phyloP scores from a whole-genome alignment of 2,329 filamentous ascomycete genomes.

The Tolypocladium inflatum region DNA sequence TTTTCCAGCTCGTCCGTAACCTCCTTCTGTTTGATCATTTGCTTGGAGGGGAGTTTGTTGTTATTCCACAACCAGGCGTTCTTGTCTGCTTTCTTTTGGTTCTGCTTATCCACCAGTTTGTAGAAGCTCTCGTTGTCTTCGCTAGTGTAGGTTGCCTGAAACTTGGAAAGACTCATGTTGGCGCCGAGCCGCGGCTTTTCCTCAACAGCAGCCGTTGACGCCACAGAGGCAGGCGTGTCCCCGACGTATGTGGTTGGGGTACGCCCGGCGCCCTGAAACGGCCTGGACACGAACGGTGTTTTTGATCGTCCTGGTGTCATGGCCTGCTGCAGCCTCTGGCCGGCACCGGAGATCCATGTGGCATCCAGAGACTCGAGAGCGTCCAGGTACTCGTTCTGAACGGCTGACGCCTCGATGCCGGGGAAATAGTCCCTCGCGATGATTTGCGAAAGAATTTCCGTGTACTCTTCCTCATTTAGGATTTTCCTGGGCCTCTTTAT shows the following conservation, averaged over 20 bases:
- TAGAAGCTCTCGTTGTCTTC: slow-evolving; percentile 99
- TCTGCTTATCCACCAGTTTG: slow-evolving; percentile 81
- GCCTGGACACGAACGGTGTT: slow-evolving; percentile 12
- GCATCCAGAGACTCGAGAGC: slow-evolving; percentile 79
- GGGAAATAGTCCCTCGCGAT: slow-evolving; percentile 97
- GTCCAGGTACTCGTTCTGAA: slow-evolving; percentile 85
- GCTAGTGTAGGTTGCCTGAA: slow-evolving; percentile 89
- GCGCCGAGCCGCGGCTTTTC: slow-evolving; percentile 51
- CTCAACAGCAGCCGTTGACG: slow-evolving; percentile 23
- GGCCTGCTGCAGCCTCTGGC: slow-evolving; percentile 60
- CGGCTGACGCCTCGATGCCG: slow-evolving; percentile 74
- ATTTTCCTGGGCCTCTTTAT: slow-evolving; percentile 86
- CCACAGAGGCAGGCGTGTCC: slow-evolving; percentile 62
- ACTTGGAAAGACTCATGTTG: slow-evolving; percentile 72
- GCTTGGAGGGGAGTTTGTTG: slow-evolving; percentile 78
- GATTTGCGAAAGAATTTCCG: slow-evolving; percentile 81
- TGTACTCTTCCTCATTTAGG: slow-evolving; percentile 90
- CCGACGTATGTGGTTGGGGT: slow-evolving; percentile 61
- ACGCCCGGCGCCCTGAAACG: slow-evolving; percentile 23
- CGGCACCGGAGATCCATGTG: slow-evolving; percentile 78
- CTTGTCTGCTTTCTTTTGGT: slow-evolving; percentile 72
- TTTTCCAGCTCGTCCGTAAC: slow-evolving; percentile 43
- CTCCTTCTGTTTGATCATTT: slow-evolving; percentile 60
- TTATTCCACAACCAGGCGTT: slow-evolving; percentile 83
- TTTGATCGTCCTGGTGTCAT: slow-evolving; percentile 64